Evolutionary conservation across 1,139 yeast genomes (phyloP), one percentile per base, ranked within the genome.

Genomic region (Insectozyma bohioensis): DNA sequence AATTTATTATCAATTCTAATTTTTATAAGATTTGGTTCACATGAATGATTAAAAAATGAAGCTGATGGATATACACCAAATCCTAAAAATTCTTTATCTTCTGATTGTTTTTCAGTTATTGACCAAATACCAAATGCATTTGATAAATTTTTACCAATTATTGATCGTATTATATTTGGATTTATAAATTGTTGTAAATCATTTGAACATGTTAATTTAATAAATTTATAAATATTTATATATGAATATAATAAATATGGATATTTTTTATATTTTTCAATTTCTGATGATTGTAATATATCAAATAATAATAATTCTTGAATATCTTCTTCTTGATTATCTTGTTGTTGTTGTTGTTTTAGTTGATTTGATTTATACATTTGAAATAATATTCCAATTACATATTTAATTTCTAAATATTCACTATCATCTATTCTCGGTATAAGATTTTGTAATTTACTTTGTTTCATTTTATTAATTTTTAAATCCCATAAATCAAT

Each of bases 61-160:
- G 84, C 86, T 12, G 74, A 68, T 0, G 88, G 85, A 40, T 68
- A 78, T 2, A 82, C 67, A n/a, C 77, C 72, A 44, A 78, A 78
- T 0, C 90, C 90, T 33, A 80, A 64, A 46, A 75, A 80, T 48
- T 82, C 90, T 36, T 73, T 68, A 28, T 76, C 78, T 30, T 63
- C 74, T 10, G 58, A 45, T 42, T 63, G 51, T 29, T 51, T 46
- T 1, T 54, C 48, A 3, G 56, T 45, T 3, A 54, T 47, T 28
- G 83, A 78, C 86, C 90, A 80, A 12, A 80, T 77, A 0, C 88
- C 88, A 56, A 82, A 82, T 0, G 88, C 82, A 49, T 82, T 82
- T n/a, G 85, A 82, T 22, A 80, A 71, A 41, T 80, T 84, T 24
- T 72, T 62, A 2, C 88, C 88, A 29, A 79, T 61, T 4, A 77